Evolutionary conservation across 306 rosid species (phyloP).

Genomic region (Fagus sylvatica): DNA sequence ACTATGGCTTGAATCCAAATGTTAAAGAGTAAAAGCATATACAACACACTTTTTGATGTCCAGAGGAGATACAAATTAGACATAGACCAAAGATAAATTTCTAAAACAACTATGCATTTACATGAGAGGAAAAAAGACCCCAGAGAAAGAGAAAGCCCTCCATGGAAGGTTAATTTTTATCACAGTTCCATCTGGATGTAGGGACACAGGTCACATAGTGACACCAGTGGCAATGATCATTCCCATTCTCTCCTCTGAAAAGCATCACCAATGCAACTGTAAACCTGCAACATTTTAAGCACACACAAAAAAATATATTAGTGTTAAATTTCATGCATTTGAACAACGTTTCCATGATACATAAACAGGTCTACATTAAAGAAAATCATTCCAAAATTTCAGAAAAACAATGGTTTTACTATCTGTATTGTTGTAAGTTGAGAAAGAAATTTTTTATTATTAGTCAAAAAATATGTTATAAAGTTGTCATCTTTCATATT

Average conservation of each 20-base stretch:
- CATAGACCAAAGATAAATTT: background rate
- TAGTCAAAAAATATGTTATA: too few relatives aligned
- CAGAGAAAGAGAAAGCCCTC: background rate
- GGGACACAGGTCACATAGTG: conserved; percentile 71
- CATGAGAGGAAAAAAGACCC: conserved; percentile 15
- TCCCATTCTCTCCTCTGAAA: conserved; percentile 56
- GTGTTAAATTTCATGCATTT: too few relatives aligned
- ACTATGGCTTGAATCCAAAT: background rate
- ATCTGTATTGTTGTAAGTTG: too few relatives aligned
- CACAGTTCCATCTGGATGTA: conserved; percentile 68
- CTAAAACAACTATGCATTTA: conserved; percentile 4
- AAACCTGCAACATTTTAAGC: conserved; percentile 44
- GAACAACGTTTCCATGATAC: too few relatives aligned
- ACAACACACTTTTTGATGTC: background rate
- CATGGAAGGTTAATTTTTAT: conserved; percentile 19
- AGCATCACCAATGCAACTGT: conserved; percentile 59
- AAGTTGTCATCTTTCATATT: too few relatives aligned
- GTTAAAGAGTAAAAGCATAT: background rate
- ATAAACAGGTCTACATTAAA: too few relatives aligned
- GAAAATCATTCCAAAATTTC: too few relatives aligned
- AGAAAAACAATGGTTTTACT: too few relatives aligned
- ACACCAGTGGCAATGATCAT: conserved; percentile 77
- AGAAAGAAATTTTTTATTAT: too few relatives aligned
- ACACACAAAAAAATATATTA: background rate
- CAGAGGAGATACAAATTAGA: background rate